A percentile compares a stretch with the other conserved stretches of the same genome.
phyloP scores from a whole-genome alignment of 257 asterid genomes.

The Vinca minor region DNA sequence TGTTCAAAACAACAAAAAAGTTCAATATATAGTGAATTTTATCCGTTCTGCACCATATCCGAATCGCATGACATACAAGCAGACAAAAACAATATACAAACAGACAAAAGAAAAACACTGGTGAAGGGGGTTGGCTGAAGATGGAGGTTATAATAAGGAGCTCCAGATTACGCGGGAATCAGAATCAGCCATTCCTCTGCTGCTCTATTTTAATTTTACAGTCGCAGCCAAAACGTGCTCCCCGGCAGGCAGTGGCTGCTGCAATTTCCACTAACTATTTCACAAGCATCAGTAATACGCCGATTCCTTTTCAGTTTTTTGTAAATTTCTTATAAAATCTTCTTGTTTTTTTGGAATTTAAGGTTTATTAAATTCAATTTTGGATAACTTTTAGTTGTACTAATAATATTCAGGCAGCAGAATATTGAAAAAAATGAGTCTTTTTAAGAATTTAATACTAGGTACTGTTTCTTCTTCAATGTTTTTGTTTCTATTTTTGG shows the following conservation, averaged over 20 bases:
- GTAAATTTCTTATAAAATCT: too few species aligned
- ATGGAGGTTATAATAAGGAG: background rate
- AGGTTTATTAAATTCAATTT: too few species aligned
- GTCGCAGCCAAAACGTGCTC: conserved; percentile 1
- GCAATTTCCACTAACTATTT: background rate
- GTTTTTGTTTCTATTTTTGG: background rate
- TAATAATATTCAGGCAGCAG: background rate
- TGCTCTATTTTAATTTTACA: background rate
- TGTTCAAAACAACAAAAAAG: too few species aligned
- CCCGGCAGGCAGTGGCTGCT: background rate
- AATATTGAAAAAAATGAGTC: too few species aligned
- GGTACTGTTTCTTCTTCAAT: too few species aligned
- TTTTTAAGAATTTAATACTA: too few species aligned
- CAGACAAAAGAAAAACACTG: background rate
- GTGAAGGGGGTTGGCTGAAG: background rate
- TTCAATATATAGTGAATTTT: too few species aligned
- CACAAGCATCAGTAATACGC: background rate
- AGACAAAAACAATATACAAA: background rate
- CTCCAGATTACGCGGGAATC: background rate
- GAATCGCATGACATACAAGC: too few species aligned
- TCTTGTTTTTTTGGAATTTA: too few species aligned
- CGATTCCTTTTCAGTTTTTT: too few species aligned
- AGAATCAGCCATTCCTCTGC: background rate
- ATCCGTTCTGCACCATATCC: too few species aligned
- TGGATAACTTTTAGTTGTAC: too few species aligned